A percentile compares a stretch with the other conserved stretches of the same genome.
These are phyloP conservation scores for Triticum urartu DNA, from an alignment of 176 grass and related monocot genomes.

Conservation along the genomic window DNA sequence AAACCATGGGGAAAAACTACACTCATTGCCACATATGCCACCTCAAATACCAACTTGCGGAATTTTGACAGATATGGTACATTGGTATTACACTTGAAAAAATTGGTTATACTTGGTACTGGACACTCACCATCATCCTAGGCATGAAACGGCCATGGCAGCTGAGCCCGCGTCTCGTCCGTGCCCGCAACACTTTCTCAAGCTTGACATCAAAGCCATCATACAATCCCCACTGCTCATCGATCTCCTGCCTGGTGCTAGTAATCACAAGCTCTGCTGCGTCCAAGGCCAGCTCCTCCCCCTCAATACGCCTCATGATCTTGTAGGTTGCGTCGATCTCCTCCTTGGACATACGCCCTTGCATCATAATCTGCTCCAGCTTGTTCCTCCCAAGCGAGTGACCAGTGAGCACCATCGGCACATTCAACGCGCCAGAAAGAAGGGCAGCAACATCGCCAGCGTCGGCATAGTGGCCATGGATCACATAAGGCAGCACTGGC, in stretches of 20 bases:
- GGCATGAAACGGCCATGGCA: slow-evolving; percentile 88
- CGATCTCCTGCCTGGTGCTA: slow-evolving; percentile 94
- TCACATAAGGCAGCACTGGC: slow-evolving; percentile 81
- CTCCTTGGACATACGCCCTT: slow-evolving; percentile 72
- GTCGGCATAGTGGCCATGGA: slow-evolving; percentile 96
- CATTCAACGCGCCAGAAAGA: slow-evolving; percentile 79
- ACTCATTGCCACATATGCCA: not conserved
- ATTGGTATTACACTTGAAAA: not conserved
- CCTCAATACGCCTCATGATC: slow-evolving; percentile 98
- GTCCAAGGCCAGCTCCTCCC: slow-evolving; percentile 83
- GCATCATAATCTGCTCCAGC: slow-evolving; percentile 88
- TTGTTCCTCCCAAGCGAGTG: slow-evolving; percentile 97
- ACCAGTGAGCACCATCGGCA: slow-evolving; percentile 97
- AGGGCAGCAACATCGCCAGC: slow-evolving; percentile 92
- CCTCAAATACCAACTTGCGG: not conserved
- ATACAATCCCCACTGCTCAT: slow-evolving; percentile 96
- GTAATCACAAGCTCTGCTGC: slow-evolving; percentile 93
- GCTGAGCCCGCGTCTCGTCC: slow-evolving; percentile 55
- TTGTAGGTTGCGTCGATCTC: slow-evolving; percentile 91
- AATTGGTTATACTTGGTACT: not conserved
- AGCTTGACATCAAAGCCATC: slow-evolving; percentile 92
- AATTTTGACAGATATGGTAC: slow-evolving; percentile 16
- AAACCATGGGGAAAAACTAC: not conserved
- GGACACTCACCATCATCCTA: slow-evolving; percentile 77
- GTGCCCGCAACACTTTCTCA: slow-evolving; percentile 71